Conservation (phyloP, 2,329 filamentous ascomycete species). For the Allantophomopsis cytisporea region DNA sequence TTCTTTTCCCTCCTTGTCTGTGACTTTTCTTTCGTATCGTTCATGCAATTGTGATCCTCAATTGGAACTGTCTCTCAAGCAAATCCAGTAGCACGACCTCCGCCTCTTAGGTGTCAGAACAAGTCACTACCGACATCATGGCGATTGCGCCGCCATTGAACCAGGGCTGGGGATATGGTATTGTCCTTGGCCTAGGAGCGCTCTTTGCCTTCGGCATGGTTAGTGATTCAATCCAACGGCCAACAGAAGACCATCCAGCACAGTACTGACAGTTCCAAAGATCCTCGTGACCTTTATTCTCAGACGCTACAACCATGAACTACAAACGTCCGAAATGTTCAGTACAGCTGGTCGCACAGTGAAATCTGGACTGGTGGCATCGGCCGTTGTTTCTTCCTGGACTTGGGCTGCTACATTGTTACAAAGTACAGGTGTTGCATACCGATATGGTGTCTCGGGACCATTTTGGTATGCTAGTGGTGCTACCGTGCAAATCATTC, state of each 20-base stretch:
- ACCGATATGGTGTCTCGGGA: conserved; percentile 58
- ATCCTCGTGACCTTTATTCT: conserved; percentile 20
- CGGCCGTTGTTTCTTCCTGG: conserved; percentile 87
- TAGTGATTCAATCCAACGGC: conserved; percentile 2
- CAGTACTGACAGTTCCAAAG: conserved; percentile 4
- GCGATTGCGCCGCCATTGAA: conserved; percentile 16
- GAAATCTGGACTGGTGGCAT: conserved; percentile 77
- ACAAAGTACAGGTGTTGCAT: conserved; percentile 70
- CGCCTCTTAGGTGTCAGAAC: no score
- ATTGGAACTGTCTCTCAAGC: no score
- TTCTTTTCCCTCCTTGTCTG: no score
- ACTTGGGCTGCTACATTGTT: conserved; percentile 81
- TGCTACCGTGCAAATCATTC: conserved; percentile 76
- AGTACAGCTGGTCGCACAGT: conserved; percentile 78
- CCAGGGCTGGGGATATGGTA: conserved; percentile 45
- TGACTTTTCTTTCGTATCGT: no score
- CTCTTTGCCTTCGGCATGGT: conserved; percentile 53
- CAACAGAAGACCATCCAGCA: background rate
- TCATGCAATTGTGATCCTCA: no score
- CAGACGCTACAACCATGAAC: conserved; percentile 52
- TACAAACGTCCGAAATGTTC: conserved; percentile 90
- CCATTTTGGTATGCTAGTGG: conserved; percentile 55
- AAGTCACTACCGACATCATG: conserved; percentile 6
- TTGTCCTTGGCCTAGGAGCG: conserved; percentile 45
- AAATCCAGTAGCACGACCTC: no score